Base-by-base conservation (phyloP, 805 yeast species). In the Nematodospora valgi region DNA sequence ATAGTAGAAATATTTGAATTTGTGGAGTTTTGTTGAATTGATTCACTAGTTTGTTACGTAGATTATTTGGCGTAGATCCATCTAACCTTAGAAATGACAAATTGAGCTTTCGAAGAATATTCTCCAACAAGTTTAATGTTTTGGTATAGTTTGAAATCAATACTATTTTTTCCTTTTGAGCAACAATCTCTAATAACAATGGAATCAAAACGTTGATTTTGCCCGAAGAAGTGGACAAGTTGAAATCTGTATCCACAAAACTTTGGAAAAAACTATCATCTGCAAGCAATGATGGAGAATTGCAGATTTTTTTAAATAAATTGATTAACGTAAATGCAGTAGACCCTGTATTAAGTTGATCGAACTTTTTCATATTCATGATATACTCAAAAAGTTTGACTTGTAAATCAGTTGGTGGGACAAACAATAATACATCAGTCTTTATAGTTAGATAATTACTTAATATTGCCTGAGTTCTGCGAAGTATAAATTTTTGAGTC, bases 121-220 rank as follows among this genome's bases (percentile, higher is more conserved):
- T 56, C 50, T 86, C 87, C 12, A 89, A 59, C 4, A 93, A 57
- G 51, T 91, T 95, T 22, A 91, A 66, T 0, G 96, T 87, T 48
- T 85, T 82, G 0, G 97, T 91, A 43, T 80, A 89, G 43, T 91
- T 87, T 0, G 96, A 88, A 1, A 89, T 84, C 17, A 91, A 58
- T 1, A 91, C 96, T 2, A 82, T 77, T 52, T 89, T 91, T 50
- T 91, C 97, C 5, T 57, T 47, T 3, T 50, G 45, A 2, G 48
- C 39, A 2, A 85, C 66, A 2, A 86, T 68, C 28, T 73, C 72
- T 2, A 64, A 54, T 4, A 93, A 44, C 7, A 89, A 53, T 2
- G 74, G 70, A 22, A 78, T 67, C 5, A 91, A 58, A 0, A 82
- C 65, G 27, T 64, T 62, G 17, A 88, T 61, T 52, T 91, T 91